Evolutionary conservation across 805 yeast species (phyloP), one percentile per base, ranked within the genome.

Genomic region (Nakazawaea siamensis): DNA sequence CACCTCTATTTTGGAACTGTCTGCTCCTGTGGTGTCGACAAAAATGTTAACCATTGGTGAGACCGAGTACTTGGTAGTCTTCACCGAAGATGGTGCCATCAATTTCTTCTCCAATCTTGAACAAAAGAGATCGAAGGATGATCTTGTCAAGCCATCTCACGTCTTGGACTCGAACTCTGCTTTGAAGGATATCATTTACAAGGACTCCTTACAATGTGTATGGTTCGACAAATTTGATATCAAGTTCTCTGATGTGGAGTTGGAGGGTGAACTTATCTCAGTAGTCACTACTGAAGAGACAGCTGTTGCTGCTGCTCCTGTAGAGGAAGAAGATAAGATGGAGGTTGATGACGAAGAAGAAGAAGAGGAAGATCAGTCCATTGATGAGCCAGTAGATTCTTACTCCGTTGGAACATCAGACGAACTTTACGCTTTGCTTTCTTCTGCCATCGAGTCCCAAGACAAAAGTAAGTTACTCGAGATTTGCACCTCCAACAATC

Each of bases 181-280:
- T n/a, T n/a, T n/a, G n/a, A n/a, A n/a, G n/a, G n/a, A n/a, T n/a
- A n/a, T n/a, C n/a, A 24, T 8, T 24, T 8, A 7, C 13, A 29
- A 45, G 15, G 47, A 42, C n/a, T 54, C 52, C 18, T 51, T 60
- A 13, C 51, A 56, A 10, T 66, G 70, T 9, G 68, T 70, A 12
- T 58, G 61, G 60, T 56, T 52, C 44, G 60, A 50, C 41, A 54
- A 45, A 17, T 55, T 40, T 39, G 51, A 48, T 47, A 56, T 61
- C 4, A 47, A 45, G 11, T 54, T 58, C 24, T 43, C 34, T 6
- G 33, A 31, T 12, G 18, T 37, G 4, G 17, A 13, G n/a, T 5
- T 14, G 14, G 3, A 20, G 12, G 24, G 14, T 14, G 24, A 11
- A 16, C n/a, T n/a, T n/a, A n/a, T n/a, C n/a, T n/a, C n/a, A n/a